phyloP scores from a whole-genome alignment of 2,329 filamentous ascomycete species.

The Clonostachys chloroleuca region DNA sequence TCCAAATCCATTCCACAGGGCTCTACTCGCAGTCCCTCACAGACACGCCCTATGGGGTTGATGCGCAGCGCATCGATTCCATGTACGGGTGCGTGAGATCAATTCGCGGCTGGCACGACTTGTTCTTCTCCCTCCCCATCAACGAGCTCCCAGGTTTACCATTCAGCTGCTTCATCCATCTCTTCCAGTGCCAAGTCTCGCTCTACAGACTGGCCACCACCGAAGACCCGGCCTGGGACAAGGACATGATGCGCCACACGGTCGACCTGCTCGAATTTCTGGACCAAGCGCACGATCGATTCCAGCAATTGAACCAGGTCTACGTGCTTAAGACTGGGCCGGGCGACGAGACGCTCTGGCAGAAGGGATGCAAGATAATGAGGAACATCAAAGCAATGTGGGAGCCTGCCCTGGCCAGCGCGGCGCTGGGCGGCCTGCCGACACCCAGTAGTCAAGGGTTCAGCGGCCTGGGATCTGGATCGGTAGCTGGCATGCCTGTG shows the following conservation, averaged over 20 bases:
- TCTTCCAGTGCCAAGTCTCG: conserved; percentile 26
- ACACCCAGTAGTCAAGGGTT: conserved; percentile 13
- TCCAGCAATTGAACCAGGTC: conserved; percentile 13
- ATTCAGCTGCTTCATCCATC: conserved; percentile 23
- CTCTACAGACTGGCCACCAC: conserved; percentile 31
- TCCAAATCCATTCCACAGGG: conserved; percentile 22
- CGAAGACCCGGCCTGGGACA: conserved; percentile 35
- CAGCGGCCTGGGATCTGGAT: background rate
- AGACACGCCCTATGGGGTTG: conserved; percentile 6
- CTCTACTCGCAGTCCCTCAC: conserved; percentile 23
- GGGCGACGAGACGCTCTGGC: conserved; percentile 18
- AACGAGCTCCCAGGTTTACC: conserved; percentile 21
- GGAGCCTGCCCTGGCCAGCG: conserved; percentile 24
- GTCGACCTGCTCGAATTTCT: conserved; percentile 27
- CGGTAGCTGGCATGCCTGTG: too few relatives aligned
- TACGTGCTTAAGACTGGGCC: conserved; percentile 18
- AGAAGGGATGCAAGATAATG: conserved; percentile 26
- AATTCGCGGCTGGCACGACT: conserved; percentile 26
- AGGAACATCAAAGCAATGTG: conserved; percentile 23
- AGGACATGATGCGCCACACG: conserved; percentile 23
- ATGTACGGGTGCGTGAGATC: conserved; percentile 28
- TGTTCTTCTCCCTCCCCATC: conserved; percentile 23
- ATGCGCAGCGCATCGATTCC: conserved; percentile 17
- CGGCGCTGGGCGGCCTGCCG: conserved; percentile 11
- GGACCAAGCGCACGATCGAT: conserved; percentile 24